phyloP scores from a whole-genome alignment of 257 asterid species.

The Capsicum chinense region DNA sequence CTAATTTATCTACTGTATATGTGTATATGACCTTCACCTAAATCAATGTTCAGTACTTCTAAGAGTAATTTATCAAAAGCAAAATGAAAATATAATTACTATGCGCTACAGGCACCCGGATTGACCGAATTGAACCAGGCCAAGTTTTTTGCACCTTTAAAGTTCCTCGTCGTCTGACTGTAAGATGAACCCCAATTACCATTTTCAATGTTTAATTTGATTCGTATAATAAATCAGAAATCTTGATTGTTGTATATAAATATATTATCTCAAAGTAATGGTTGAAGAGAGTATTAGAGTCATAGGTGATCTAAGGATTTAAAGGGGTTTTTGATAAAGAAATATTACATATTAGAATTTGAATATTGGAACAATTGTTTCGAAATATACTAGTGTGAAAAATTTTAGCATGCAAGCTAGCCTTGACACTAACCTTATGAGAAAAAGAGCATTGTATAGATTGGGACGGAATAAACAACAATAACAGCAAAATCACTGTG shows the following conservation, averaged over 20 bases:
- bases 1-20: too few relatives aligned
- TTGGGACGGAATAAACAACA: neutral
- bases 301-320: neutral
- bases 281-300: slow-evolving; percentile 19
- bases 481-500: too few relatives aligned
- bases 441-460: neutral
- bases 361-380: neutral
- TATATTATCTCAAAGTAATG: neutral
- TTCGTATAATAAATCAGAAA: neutral
- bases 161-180: too few relatives aligned
- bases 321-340: neutral
- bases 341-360: neutral
- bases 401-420: neutral
- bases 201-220: neutral
- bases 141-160: too few relatives aligned
- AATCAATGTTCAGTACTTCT: too few relatives aligned
- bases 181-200: too few relatives aligned
- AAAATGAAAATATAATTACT: too few relatives aligned
- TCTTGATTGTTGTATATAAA: slow-evolving; percentile 5
- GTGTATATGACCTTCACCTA: too few relatives aligned
- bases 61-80: too few relatives aligned
- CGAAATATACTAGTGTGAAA: neutral
- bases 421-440: neutral
- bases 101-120: too few relatives aligned
- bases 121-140: too few relatives aligned